Evolutionary conservation across 257 asterid genomes (phyloP).

Genomic region (Solanum gandarillasii): DNA sequence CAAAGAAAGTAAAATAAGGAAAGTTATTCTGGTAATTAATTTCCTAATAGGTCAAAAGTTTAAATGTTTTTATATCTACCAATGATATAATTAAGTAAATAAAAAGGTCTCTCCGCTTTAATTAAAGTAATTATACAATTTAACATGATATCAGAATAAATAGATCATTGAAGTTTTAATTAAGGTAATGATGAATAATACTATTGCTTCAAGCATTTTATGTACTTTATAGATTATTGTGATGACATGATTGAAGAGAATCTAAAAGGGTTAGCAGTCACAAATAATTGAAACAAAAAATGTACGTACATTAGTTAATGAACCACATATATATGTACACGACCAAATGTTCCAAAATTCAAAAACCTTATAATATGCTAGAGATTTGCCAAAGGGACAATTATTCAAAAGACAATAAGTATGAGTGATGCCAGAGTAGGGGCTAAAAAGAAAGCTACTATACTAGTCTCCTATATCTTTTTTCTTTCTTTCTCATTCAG

Average conservation of each 20-base stretch:
- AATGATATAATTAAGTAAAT: neutral
- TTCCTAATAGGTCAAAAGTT: neutral
- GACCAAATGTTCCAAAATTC: neutral
- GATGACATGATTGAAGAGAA: neutral
- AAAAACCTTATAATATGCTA: neutral
- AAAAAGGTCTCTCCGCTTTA: neutral
- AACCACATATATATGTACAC: neutral
- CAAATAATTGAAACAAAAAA: neutral
- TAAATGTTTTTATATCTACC: neutral
- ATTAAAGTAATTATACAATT: neutral
- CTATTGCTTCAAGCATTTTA: neutral
- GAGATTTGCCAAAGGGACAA: neutral
- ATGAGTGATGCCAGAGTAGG: neutral
- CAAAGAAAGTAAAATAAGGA: neutral
- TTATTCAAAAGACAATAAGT: neutral
- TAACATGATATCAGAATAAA: no score
- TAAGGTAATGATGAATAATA: no score
- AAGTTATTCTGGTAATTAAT: neutral
- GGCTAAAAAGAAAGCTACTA: neutral
- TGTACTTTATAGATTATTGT: neutral
- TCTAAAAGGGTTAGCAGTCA: neutral
- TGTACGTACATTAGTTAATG: neutral
- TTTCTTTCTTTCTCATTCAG: fast-evolving
- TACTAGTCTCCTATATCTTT: neutral
- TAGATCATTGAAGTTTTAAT: no score